These are phyloP conservation scores for Rhynchospora breviuscula DNA, from an alignment of 176 grass and related monocot genomes.

Conservation along the genomic window DNA sequence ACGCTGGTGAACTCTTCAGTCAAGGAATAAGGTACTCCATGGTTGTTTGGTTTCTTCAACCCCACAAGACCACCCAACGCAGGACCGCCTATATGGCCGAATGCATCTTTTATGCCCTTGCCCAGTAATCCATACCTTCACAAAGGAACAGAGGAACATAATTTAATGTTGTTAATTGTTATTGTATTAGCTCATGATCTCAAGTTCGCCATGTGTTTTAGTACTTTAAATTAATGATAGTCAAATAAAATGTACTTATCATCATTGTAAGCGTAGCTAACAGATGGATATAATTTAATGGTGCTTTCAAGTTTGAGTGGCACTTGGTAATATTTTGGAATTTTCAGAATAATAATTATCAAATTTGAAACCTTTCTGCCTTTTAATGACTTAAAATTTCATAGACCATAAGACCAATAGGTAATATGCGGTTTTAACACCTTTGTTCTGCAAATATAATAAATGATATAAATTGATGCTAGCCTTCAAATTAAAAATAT, in stretches of 20 bases:
- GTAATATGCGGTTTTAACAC: background rate
- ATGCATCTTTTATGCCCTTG: slow-evolving; percentile 50
- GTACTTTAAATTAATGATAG: no score
- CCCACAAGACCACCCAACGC: slow-evolving; percentile 42
- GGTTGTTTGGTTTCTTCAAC: slow-evolving; percentile 25
- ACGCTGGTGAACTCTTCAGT: slow-evolving; percentile 64
- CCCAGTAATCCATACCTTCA: slow-evolving; percentile 60
- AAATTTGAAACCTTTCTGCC: slow-evolving; percentile 7
- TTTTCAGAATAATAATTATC: slow-evolving; percentile 24
- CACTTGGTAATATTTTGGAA: slow-evolving; percentile 17
- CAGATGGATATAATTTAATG: no score
- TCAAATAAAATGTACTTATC: background rate
- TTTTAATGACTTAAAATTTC: background rate
- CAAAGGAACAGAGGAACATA: slow-evolving; percentile 15
- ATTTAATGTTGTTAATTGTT: slow-evolving; percentile 2
- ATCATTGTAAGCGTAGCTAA: no score
- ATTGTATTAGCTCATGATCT: background rate
- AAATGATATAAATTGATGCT: slow-evolving; percentile 27
- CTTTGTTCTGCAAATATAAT: slow-evolving; percentile 16
- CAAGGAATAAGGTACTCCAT: slow-evolving; percentile 58
- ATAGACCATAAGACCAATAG: background rate
- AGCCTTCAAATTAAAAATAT: no score
- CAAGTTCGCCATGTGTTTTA: background rate
- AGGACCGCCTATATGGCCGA: slow-evolving; percentile 46
- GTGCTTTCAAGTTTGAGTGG: no score